Evolutionary conservation across 306 rosid genomes (phyloP).

Genomic region (Dryas octopetala): DNA sequence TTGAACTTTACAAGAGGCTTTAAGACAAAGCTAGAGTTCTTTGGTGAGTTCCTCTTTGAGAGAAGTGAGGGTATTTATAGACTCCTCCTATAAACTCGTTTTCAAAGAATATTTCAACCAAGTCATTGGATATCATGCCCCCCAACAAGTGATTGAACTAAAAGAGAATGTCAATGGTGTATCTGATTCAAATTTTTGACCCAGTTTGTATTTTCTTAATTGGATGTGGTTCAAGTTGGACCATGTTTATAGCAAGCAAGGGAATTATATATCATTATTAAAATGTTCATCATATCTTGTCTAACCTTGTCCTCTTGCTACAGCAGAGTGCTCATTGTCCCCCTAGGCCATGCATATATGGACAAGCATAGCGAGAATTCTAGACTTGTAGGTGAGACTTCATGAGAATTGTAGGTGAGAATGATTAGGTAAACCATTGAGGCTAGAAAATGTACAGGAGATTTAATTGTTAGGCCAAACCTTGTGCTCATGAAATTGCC

Average conservation of each 20-base stretch:
- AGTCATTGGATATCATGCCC: neutral
- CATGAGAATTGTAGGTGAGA: constrained; percentile 18
- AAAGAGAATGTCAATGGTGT: neutral
- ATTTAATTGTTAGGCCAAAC: neutral
- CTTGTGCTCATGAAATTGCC: neutral
- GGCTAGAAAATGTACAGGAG: neutral
- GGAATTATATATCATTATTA: neutral
- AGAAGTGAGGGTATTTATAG: constrained; percentile 14
- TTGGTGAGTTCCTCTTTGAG: neutral
- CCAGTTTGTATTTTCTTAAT: neutral
- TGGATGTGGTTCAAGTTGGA: neutral
- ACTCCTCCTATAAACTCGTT: neutral
- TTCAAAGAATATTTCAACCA: neutral
- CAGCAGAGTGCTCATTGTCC: neutral
- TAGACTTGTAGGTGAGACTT: constrained; percentile 17
- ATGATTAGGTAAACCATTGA: constrained; percentile 15
- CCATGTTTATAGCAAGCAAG: neutral
- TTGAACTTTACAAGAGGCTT: neutral
- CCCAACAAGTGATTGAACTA: neutral
- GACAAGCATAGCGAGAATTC: neutral
- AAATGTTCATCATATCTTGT: neutral
- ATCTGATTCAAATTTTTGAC: neutral
- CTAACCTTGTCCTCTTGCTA: neutral
- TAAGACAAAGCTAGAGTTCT: constrained; percentile 9
- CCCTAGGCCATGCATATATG: neutral